A percentile compares a stretch with the other conserved stretches of the same genome.
Conservation (phyloP, 179 eudicot species). For the Beta lomatogona region DNA sequence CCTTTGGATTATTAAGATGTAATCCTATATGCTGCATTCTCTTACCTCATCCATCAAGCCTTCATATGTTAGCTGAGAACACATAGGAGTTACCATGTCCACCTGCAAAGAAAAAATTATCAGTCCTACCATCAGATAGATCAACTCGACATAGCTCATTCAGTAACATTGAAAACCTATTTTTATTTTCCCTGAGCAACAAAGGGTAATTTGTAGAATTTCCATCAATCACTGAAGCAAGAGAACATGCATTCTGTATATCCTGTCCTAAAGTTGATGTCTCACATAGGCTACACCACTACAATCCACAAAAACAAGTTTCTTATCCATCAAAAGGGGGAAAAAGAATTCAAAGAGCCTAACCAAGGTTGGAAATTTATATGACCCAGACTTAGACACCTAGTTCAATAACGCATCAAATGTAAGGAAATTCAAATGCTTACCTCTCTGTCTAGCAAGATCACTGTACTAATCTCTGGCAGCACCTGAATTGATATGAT, state of each 20-base stretch:
- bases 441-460: conserved; percentile 96
- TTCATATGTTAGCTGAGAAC: conserved; percentile 88
- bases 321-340: not conserved
- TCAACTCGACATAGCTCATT: not conserved
- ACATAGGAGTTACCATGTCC: conserved; percentile 99
- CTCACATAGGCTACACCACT: not conserved
- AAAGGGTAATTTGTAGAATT: not conserved
- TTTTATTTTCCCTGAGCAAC: not conserved
- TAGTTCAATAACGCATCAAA: not conserved
- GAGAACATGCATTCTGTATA: not conserved
- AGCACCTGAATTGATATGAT: conserved; percentile 50
- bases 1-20: too few species aligned
- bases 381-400: not conserved
- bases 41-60: conserved; percentile 94
- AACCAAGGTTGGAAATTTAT: not conserved
- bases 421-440: conserved; percentile 5
- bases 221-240: not conserved
- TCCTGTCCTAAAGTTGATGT: not conserved
- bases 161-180: not conserved
- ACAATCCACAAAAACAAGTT: not conserved
- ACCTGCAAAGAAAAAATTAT: conserved; percentile 51
- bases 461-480: conserved; percentile 89
- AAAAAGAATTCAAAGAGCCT: not conserved
- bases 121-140: conserved; percentile 12
- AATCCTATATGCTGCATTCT: conserved; percentile 2